These are phyloP conservation scores for Leishmania tropica DNA, from an alignment of 208 protist species.

Conservation along the genomic window DNA sequence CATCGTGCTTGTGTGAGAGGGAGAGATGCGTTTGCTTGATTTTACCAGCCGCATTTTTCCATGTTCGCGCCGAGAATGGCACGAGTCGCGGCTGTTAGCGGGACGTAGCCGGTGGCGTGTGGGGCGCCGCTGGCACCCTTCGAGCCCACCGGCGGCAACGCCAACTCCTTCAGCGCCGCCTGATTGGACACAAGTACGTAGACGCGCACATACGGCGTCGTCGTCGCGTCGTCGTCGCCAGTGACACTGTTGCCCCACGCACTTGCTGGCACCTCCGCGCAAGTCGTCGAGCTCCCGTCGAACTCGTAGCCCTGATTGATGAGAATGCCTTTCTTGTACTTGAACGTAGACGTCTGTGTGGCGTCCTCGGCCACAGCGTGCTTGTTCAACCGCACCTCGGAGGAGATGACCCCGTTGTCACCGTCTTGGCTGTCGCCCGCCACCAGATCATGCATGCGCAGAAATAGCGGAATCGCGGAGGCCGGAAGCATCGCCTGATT, in stretches of 20 bases:
- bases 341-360: slow-evolving; percentile 52
- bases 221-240: not conserved
- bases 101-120: slow-evolving; percentile 32
- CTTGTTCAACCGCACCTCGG: not conserved
- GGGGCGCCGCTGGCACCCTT: not conserved
- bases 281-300: slow-evolving; percentile 18
- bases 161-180: slow-evolving; percentile 19
- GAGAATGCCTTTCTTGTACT: slow-evolving; percentile 49
- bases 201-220: slow-evolving; percentile 20
- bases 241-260: slow-evolving; percentile 3
- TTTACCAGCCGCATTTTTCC: slow-evolving; percentile 50
- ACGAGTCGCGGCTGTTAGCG: slow-evolving; percentile 35
- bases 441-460: slow-evolving; percentile 37
- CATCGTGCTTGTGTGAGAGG: not conserved
- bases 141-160: slow-evolving; percentile 1
- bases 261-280: not conserved
- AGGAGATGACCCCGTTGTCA: not conserved
- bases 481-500: slow-evolving; percentile 34
- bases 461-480: slow-evolving; percentile 54
- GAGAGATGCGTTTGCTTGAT: not conserved
- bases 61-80: slow-evolving; percentile 33
- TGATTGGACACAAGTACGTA: slow-evolving; percentile 51
- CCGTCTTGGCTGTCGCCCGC: not conserved
- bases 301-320: slow-evolving; percentile 45
- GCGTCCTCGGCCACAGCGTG: slow-evolving; percentile 4